phyloP scores from a whole-genome alignment of 2,329 filamentous ascomycete genomes.

The Neofusicoccum sp. region DNA sequence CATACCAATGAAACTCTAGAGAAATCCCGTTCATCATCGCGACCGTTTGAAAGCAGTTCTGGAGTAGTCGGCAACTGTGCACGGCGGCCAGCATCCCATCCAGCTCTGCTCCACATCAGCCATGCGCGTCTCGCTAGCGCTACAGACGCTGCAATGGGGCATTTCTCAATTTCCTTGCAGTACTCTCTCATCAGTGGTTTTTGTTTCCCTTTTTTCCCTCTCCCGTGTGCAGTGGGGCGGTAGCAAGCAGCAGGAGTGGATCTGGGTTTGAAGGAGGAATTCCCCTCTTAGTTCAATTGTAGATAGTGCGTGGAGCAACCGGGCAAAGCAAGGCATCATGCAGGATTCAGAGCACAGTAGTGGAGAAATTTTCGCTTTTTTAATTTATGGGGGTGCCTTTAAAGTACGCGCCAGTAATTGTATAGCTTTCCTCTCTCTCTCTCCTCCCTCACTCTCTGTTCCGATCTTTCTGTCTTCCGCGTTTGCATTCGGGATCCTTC shows the following conservation, averaged over 20 bases:
- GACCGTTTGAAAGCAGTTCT: neutral
- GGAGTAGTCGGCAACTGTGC: neutral
- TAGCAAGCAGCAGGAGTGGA: constrained; percentile 18
- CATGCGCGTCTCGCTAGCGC: neutral
- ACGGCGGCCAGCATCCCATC: neutral
- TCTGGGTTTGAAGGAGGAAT: constrained; percentile 13
- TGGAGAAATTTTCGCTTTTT: constrained; percentile 14
- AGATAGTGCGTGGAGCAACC: constrained; percentile 29
- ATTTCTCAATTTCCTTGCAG: constrained; percentile 1
- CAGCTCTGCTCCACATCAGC: neutral
- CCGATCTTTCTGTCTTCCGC: neutral
- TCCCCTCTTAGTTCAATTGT: constrained; percentile 27
- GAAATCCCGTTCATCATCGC: constrained; percentile 7
- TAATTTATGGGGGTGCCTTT: constrained; percentile 8
- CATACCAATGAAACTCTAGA: constrained; percentile 18
- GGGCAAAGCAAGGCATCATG: constrained; percentile 21
- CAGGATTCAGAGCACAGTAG: constrained; percentile 19
- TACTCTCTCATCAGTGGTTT: constrained; percentile 14
- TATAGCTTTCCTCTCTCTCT: constrained; percentile 15
- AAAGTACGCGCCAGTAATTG: constrained; percentile 20
- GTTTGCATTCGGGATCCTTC: neutral
- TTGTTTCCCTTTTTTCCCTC: neutral
- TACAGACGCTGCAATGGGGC: neutral
- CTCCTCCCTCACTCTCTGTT: neutral
- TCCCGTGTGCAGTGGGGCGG: constrained; percentile 8